phyloP scores from a whole-genome alignment of 495 filamentous ascomycete genomes.

The Daldinia vernicosa region DNA sequence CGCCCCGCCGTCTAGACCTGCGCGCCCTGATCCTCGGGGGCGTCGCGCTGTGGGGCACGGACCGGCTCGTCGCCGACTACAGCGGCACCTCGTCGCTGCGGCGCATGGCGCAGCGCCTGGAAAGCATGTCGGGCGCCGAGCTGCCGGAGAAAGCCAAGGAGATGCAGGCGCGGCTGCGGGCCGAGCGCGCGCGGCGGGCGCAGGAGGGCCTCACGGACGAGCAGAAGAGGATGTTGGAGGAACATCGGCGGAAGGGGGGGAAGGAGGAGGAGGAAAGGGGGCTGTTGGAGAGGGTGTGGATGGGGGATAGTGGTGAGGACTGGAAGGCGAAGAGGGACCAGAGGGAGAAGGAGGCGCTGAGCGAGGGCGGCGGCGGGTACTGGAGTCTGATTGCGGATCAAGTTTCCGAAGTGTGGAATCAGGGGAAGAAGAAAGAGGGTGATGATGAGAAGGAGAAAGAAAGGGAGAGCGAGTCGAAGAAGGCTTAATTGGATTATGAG shows the following conservation, averaged over 20 bases:
- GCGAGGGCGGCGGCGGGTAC: conserved; percentile 79
- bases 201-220: conserved; percentile 46
- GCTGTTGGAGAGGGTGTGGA: conserved; percentile 66
- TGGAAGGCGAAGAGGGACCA: conserved; percentile 78
- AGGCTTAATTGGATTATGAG: conserved; percentile 19
- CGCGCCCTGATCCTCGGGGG: conserved; percentile 70
- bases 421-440: conserved; percentile 54
- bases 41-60: conserved; percentile 68
- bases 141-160: conserved; percentile 67
- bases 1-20: conserved; percentile 79
- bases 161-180: conserved; percentile 58
- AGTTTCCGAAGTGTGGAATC: conserved; percentile 80
- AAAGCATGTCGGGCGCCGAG: conserved; percentile 32
- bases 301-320: conserved; percentile 67
- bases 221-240: conserved; percentile 43
- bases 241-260: conserved; percentile 31
- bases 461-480: conserved; percentile 44
- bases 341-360: conserved; percentile 76
- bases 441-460: conserved; percentile 35
- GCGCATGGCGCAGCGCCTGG: conserved; percentile 53
- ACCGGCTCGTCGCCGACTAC: conserved; percentile 68
- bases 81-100: conserved; percentile 64
- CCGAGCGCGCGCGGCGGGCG: conserved; percentile 53
- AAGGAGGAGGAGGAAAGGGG: conserved; percentile 53
- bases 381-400: conserved; percentile 83